Evolutionary conservation across 2,329 filamentous ascomycete species (phyloP).

Genomic region (Aschersonia sp.): DNA sequence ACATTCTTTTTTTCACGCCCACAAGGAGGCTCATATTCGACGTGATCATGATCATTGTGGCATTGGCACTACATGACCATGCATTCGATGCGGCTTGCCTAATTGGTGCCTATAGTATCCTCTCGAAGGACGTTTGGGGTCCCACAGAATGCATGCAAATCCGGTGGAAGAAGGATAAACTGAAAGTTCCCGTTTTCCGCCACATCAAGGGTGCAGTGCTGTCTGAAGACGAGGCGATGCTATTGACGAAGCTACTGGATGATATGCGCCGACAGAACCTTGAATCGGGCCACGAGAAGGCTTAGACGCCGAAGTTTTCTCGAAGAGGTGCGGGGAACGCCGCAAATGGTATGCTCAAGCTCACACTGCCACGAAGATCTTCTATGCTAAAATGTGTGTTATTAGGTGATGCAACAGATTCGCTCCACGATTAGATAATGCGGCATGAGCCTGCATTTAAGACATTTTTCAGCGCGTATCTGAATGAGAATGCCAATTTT

Average conservation of each 20-base stretch:
- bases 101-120: conserved; percentile 6
- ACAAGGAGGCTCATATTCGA: conserved; percentile 13
- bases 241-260: conserved; percentile 12
- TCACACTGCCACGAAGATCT: background rate
- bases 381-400: background rate
- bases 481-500: conserved; percentile 14
- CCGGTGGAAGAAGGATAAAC: conserved; percentile 12
- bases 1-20: conserved; percentile 14
- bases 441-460: conserved; percentile 12
- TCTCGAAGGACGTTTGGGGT: conserved; percentile 6
- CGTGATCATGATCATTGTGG: conserved; percentile 5
- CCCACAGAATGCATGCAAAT: conserved; percentile 8
- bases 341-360: background rate
- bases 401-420: conserved; percentile 11
- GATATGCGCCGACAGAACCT: conserved; percentile 12
- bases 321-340: conserved; percentile 10
- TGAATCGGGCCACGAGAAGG: conserved; percentile 7
- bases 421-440: conserved; percentile 14
- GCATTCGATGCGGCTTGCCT: conserved; percentile 11
- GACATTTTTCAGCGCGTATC: conserved; percentile 13
- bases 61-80: conserved; percentile 10
- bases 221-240: conserved; percentile 8
- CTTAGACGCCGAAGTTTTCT: conserved; percentile 5
- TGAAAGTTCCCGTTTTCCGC: conserved; percentile 13
- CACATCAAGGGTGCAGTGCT: conserved; percentile 3